Conservation (phyloP, 2,329 filamentous ascomycete genomes). For the Neoascochyta sp. region DNA sequence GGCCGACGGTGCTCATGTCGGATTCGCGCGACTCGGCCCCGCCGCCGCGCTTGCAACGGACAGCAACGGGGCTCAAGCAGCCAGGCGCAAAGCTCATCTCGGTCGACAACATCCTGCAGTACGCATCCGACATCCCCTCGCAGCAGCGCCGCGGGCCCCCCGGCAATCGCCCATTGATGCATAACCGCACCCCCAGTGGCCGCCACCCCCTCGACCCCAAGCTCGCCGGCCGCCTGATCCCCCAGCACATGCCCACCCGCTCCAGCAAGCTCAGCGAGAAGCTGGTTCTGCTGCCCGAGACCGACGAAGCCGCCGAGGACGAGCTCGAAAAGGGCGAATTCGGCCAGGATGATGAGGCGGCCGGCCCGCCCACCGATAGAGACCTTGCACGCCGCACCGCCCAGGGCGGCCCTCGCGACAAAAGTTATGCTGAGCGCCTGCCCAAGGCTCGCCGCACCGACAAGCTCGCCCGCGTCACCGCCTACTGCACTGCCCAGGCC, state of each 20-base stretch:
- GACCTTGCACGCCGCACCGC: constrained; percentile 61
- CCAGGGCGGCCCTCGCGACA: constrained; percentile 64
- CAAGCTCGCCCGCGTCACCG: constrained; percentile 84
- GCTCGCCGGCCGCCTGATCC: constrained; percentile 54
- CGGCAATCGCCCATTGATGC: constrained; percentile 47
- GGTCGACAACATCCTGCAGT: constrained; percentile 92
- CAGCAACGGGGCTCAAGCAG: too few species aligned
- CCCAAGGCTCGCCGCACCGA: constrained; percentile 84
- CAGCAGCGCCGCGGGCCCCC: constrained; percentile 78
- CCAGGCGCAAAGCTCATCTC: constrained; percentile 69
- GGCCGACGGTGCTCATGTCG: constrained; percentile 49
- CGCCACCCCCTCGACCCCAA: constrained; percentile 53
- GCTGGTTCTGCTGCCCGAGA: constrained; percentile 88
- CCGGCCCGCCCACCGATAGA: constrained; percentile 63
- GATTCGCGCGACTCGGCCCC: constrained; percentile 55
- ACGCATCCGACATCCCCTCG: constrained; percentile 91
- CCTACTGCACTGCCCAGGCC: constrained; percentile 92
- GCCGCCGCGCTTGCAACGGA: constrained; percentile 35
- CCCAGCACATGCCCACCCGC: constrained; percentile 69
- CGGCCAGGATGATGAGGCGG: constrained; percentile 54
- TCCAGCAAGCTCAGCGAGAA: constrained; percentile 96
- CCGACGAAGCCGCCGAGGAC: constrained; percentile 52
- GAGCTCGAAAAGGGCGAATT: constrained; percentile 54
- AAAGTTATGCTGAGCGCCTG: constrained; percentile 90
- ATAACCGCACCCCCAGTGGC: constrained; percentile 49